Evolutionary conservation across 768 basidiomycete species (phyloP).

Genomic region (Termitomyces sp.): DNA sequence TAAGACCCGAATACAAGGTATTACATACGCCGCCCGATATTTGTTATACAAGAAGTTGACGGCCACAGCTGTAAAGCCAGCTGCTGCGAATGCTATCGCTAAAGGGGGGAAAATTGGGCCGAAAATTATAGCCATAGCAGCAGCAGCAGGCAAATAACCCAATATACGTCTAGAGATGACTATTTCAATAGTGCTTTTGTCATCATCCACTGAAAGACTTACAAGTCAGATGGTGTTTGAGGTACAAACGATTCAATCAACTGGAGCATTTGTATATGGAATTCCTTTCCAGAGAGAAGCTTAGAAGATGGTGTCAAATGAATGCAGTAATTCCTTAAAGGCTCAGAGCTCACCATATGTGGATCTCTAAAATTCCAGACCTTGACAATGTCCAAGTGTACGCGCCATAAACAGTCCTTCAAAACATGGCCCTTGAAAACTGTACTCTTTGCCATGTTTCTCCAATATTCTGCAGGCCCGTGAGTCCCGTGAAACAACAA

Average conservation of each 20-base stretch:
- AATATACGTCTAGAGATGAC: too few relatives aligned
- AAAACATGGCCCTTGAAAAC: neutral
- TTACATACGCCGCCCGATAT: neutral
- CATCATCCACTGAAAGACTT: too few relatives aligned
- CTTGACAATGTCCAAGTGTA: constrained; percentile 17
- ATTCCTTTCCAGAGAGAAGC: too few relatives aligned
- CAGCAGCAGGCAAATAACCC: too few relatives aligned
- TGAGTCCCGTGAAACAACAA: neutral
- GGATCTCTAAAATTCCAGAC: constrained; percentile 24
- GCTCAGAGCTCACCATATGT: neutral
- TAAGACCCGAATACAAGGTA: too few relatives aligned
- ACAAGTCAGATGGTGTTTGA: too few relatives aligned
- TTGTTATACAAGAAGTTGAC: neutral
- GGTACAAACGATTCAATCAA: too few relatives aligned
- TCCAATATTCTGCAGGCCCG: constrained; percentile 3
- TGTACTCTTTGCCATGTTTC: neutral
- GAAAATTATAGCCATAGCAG: neutral
- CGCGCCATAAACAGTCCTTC: constrained; percentile 2
- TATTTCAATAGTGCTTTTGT: too few relatives aligned
- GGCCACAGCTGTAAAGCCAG: neutral
- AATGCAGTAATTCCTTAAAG: too few relatives aligned
- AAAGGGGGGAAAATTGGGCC: neutral
- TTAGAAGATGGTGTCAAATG: too few relatives aligned
- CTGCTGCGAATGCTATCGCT: neutral
- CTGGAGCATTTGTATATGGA: too few relatives aligned